A percentile compares a stretch with the other conserved stretches of the same genome.
phyloP scores from a whole-genome alignment of 768 basidiomycete species.

The Collybia sordida region DNA sequence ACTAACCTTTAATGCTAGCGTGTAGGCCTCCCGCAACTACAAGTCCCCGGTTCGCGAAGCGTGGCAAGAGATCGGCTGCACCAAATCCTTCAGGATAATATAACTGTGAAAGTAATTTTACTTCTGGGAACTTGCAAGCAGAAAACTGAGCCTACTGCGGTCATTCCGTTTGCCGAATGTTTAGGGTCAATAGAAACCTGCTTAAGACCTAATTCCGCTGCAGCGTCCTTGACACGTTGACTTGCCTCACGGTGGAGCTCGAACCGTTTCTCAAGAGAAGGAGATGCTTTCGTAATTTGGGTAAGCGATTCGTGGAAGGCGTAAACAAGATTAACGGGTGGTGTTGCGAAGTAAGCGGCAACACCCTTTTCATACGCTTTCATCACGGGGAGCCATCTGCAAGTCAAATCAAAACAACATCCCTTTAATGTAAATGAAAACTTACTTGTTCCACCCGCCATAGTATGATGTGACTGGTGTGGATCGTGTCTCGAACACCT shows the following conservation, averaged over 20 bases:
- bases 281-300: slow-evolving; percentile 60
- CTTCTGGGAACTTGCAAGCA: neutral
- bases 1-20: slow-evolving; percentile 74
- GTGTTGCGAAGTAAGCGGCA: slow-evolving; percentile 92
- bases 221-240: slow-evolving; percentile 65
- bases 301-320: slow-evolving; percentile 83
- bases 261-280: slow-evolving; percentile 80
- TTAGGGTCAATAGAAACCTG: slow-evolving; percentile 63
- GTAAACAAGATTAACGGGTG: slow-evolving; percentile 92
- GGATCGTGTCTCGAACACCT: slow-evolving; percentile 62
- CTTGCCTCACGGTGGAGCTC: slow-evolving; percentile 69
- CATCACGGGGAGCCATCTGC: slow-evolving; percentile 92
- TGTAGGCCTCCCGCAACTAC: slow-evolving; percentile 90
- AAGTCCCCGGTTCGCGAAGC: slow-evolving; percentile 68
- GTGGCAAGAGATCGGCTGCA: slow-evolving; percentile 75
- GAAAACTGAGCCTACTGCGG: slow-evolving; percentile 53
- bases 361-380: slow-evolving; percentile 81
- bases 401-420: neutral
- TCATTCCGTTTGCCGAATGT: slow-evolving; percentile 92
- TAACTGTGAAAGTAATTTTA: slow-evolving; percentile 37
- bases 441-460: slow-evolving; percentile 83
- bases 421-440: neutral
- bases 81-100: slow-evolving; percentile 84
- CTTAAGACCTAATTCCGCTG: slow-evolving; percentile 66
- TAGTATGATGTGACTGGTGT: slow-evolving; percentile 78